Conservation (phyloP, 2,329 filamentous ascomycete species). For the Fusarium liriodendri region DNA sequence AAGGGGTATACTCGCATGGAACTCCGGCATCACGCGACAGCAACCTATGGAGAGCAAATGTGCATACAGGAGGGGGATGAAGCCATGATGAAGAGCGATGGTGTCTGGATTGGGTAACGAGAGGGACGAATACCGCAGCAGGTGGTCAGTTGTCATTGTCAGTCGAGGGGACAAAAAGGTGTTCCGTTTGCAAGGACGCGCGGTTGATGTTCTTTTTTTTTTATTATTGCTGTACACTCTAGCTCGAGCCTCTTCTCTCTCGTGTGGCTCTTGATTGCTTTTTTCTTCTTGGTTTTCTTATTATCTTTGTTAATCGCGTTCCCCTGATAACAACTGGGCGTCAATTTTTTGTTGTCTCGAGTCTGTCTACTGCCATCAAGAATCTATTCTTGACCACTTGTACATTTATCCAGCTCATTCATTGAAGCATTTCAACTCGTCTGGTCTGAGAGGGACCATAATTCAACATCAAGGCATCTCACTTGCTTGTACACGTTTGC, state of each 20-base stretch:
- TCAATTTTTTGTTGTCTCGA: constrained; percentile 23
- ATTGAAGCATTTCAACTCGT: too few relatives aligned
- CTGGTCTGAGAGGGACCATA: background rate
- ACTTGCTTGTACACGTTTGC: too few relatives aligned
- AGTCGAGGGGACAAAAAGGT: constrained; percentile 27
- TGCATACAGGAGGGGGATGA: background rate
- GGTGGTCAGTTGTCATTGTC: constrained; percentile 6
- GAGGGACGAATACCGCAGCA: background rate
- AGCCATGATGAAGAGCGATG: background rate
- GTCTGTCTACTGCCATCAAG: background rate
- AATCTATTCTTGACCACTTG: background rate
- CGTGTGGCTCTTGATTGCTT: constrained; percentile 32
- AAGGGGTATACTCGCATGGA: constrained; percentile 11
- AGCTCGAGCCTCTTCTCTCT: constrained; percentile 23
- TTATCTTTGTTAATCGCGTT: constrained; percentile 32
- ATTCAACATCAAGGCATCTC: background rate
- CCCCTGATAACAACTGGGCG: constrained; percentile 37
- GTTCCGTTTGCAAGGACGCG: constrained; percentile 16
- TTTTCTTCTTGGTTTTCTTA: constrained; percentile 30
- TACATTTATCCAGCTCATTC: background rate
- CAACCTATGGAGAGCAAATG: background rate
- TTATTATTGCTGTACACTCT: constrained; percentile 40
- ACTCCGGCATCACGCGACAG: constrained; percentile 8
- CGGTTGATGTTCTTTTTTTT: background rate
- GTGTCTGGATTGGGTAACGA: background rate